These are phyloP conservation scores for Botrytis aclada DNA, from an alignment of 2,329 filamentous ascomycete species.

Conservation along the genomic window DNA sequence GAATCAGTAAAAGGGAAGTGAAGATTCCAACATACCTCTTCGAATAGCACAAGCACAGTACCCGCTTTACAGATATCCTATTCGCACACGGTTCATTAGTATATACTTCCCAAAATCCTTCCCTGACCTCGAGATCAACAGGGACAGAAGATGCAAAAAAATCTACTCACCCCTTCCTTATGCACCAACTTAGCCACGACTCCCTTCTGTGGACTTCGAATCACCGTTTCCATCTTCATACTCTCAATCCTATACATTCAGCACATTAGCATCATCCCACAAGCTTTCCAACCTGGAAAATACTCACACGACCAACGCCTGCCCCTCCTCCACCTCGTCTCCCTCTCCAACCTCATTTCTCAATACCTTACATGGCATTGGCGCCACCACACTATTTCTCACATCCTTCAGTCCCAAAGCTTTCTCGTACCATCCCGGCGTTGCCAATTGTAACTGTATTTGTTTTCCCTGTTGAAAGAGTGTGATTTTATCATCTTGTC, in stretches of 20 bases:
- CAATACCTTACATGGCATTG: slow-evolving; percentile 97
- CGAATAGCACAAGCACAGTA: slow-evolving; percentile 71
- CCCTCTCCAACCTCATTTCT: slow-evolving; percentile 85
- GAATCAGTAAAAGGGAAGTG: not conserved
- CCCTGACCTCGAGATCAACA: not conserved
- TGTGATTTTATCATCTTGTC: slow-evolving; percentile 59
- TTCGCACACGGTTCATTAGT: slow-evolving; percentile 11
- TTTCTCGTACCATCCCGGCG: slow-evolving; percentile 80
- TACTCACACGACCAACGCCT: slow-evolving; percentile 76
- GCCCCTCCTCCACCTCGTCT: slow-evolving; percentile 77
- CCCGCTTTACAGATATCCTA: slow-evolving; percentile 77
- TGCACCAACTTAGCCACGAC: slow-evolving; percentile 70
- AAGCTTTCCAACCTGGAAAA: slow-evolving; percentile 18
- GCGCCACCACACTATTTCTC: slow-evolving; percentile 79
- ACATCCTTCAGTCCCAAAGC: slow-evolving; percentile 79
- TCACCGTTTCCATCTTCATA: slow-evolving; percentile 89
- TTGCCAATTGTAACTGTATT: slow-evolving; percentile 55
- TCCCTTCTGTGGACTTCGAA: slow-evolving; percentile 71
- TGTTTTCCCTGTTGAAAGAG: slow-evolving; percentile 71
- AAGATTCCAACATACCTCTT: slow-evolving; percentile 42
- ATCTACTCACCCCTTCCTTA: slow-evolving; percentile 66
- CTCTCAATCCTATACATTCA: slow-evolving; percentile 62
- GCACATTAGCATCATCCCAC: slow-evolving; percentile 30
- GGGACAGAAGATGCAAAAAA: not conserved
- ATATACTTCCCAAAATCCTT: not conserved